Evolutionary conservation across 805 yeast species (phyloP).

Genomic region (Isabelozyma heimii): DNA sequence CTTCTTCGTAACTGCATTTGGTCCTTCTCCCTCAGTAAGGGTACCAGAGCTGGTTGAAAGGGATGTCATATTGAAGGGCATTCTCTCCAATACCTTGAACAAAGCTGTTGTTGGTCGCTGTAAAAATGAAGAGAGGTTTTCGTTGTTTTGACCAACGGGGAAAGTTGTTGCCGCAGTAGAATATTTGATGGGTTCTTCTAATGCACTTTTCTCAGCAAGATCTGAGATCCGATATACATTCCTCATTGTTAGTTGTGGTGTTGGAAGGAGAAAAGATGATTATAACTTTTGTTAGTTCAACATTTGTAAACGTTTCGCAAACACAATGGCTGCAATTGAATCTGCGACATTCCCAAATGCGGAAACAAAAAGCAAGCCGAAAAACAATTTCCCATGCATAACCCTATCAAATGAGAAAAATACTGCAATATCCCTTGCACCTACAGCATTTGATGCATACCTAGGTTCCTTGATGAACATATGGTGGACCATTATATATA

Average conservation of each 20-base stretch:
- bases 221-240: background rate
- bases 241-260: background rate
- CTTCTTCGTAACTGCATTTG: background rate
- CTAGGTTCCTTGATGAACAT: too few species aligned
- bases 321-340: too few species aligned
- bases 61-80: background rate
- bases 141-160: constrained; percentile 3
- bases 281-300: too few species aligned
- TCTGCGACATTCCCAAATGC: too few species aligned
- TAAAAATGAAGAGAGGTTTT: constrained; percentile 8
- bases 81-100: constrained; percentile 16
- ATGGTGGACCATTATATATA: too few species aligned
- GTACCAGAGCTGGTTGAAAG: background rate
- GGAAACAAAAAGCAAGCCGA: too few species aligned
- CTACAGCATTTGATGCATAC: too few species aligned
- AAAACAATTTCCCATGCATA: too few species aligned
- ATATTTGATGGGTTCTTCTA: background rate
- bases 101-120: constrained; percentile 21
- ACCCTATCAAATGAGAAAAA: too few species aligned
- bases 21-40: background rate
- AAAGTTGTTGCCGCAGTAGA: constrained; percentile 5
- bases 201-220: background rate
- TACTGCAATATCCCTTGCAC: too few species aligned
- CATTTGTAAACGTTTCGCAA: background rate
- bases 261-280: background rate